phyloP scores from a whole-genome alignment of 371 early-diverging fungal genomes.

The Synchytrium microbalum region DNA sequence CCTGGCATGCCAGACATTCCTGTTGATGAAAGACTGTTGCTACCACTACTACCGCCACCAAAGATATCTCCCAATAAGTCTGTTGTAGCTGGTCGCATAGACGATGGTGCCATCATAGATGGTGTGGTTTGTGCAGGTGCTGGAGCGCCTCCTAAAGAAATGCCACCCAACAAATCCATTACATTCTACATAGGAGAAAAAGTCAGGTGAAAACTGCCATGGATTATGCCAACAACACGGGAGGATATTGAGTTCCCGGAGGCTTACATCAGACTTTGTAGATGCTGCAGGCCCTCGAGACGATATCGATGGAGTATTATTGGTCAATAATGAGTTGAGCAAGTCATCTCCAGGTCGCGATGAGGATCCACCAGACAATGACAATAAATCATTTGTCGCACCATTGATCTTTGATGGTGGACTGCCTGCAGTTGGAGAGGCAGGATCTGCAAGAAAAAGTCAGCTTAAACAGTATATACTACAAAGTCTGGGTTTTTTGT shows the following conservation, averaged over 20 bases:
- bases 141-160: conserved; percentile 26
- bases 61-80: conserved; percentile 81
- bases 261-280: background rate
- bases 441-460: background rate
- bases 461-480: no score
- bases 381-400: background rate
- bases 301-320: background rate
- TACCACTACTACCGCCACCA: conserved; percentile 37
- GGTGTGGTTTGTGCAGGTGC: conserved; percentile 24
- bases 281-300: conserved; percentile 20
- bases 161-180: conserved; percentile 75
- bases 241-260: background rate
- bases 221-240: background rate
- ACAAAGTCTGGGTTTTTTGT: background rate
- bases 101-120: conserved; percentile 21
- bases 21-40: conserved; percentile 3
- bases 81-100: conserved; percentile 28
- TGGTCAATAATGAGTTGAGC: conserved; percentile 3
- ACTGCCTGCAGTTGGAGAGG: background rate
- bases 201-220: background rate
- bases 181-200: conserved; percentile 38
- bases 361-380: background rate
- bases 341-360: conserved; percentile 23
- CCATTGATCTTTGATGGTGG: background rate
- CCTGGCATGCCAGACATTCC: background rate